Base-by-base conservation (phyloP, 2,329 filamentous ascomycete genomes). In the Periconia sp. region DNA sequence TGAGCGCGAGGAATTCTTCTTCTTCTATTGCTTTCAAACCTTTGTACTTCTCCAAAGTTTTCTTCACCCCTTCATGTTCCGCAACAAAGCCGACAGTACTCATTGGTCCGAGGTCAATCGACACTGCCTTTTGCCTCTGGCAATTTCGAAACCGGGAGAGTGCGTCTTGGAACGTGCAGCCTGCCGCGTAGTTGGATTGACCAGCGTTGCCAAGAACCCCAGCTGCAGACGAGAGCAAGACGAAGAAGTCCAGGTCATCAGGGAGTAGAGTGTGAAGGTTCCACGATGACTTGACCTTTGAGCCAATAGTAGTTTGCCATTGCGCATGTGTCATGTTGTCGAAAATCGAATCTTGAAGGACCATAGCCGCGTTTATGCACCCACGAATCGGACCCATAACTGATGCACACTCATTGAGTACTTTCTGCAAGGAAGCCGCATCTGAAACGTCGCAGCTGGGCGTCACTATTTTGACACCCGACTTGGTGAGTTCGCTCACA, bases 241-340 rank as follows among this genome's bases (percentile, higher is more conserved):
- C 37, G 43, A 66, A 61, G 46, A 65, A 66, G 34, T 60, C 54
- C 11, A 64, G 40, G 11, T 38, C 33, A 3, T 10, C 11, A 0
- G 49, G 52, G 4, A 60, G 37, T 9, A 40, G 31, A 4, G 19
- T 22, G 30, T 63, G 52, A 0, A 73, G 50, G 17, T 65, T 63
- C 54, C 65, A 59, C 1, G 67, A 61, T 2, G 66, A 66, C 5
- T 38, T 30, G 8, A 74, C 50, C 39, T 74, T 74, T 5, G 59
- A 46, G 1, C 32, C 24, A 4, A 55, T 36, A 2, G 46, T 36
- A 5, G 40, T 24, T 2, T 39, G 21, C 46, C 49, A 61, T 15
- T 56, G 32, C 4, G 38, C 40, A 18, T 24, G 18, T 2, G 43
- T 35, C 59, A 63, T 61, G 21, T 56, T 50, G 2, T 53, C 47